These are phyloP conservation scores for Metschnikowia colocasiae DNA, from an alignment of 805 yeast species.

Conservation along the genomic window DNA sequence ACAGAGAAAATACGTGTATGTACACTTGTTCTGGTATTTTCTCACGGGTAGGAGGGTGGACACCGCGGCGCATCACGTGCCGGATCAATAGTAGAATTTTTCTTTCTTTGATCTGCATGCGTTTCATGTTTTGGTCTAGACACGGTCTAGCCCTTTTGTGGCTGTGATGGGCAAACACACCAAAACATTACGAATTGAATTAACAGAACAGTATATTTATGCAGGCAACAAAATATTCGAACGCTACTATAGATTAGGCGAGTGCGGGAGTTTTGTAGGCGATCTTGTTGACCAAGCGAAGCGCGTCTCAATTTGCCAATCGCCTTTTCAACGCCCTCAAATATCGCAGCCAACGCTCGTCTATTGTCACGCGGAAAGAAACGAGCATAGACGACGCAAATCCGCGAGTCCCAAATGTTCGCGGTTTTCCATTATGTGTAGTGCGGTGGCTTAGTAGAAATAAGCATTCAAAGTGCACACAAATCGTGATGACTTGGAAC, in stretches of 20 bases:
- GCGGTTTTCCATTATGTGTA: neutral
- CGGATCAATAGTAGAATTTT: conserved; percentile 6
- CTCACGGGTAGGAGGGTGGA: conserved; percentile 13
- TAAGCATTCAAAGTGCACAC: too few species aligned
- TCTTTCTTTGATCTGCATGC: conserved; percentile 2
- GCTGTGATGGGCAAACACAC: neutral
- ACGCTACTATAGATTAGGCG: too few species aligned
- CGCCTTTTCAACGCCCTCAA: neutral
- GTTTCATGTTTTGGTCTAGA: conserved; percentile 3
- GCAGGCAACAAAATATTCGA: neutral
- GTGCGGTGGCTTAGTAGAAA: neutral
- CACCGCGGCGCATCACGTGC: conserved; percentile 13
- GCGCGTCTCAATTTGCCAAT: conserved; percentile 1
- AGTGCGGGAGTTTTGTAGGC: neutral
- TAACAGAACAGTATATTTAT: neutral
- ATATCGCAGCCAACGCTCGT: neutral
- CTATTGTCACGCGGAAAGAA: neutral
- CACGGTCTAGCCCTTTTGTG: neutral
- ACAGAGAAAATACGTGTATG: conserved; percentile 12
- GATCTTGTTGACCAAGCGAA: neutral
- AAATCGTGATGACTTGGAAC: too few species aligned
- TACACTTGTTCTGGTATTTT: conserved; percentile 12
- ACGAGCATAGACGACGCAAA: neutral
- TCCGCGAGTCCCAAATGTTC: neutral
- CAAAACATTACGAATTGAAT: neutral